These are phyloP conservation scores for Diaporthe batatas DNA, from an alignment of 2,329 filamentous ascomycete genomes.

Conservation along the genomic window DNA sequence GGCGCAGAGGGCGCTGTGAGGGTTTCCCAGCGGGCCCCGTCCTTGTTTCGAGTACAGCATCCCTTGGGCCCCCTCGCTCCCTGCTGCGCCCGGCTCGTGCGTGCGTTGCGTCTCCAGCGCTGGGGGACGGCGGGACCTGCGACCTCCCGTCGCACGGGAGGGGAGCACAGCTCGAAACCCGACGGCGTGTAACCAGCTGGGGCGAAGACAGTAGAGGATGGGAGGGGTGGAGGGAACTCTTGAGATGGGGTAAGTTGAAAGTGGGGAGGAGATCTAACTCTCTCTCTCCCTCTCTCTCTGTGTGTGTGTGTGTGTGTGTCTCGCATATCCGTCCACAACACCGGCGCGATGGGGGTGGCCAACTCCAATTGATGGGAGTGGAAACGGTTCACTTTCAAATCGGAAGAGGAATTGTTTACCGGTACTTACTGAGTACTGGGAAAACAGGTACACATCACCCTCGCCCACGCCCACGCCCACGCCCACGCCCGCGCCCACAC, in stretches of 20 bases:
- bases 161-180: conserved; percentile 37
- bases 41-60: conserved; percentile 41
- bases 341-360: no score
- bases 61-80: no score
- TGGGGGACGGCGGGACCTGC: conserved; percentile 30
- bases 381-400: neutral
- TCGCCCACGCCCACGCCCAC: no score
- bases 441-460: neutral
- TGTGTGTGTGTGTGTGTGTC: no score
- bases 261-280: neutral
- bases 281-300: neutral
- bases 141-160: conserved; percentile 27
- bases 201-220: neutral
- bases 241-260: neutral
- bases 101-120: conserved; percentile 4
- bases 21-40: conserved; percentile 14
- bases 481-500: no score
- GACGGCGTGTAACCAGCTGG: conserved; percentile 37
- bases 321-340: neutral
- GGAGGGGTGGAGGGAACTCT: neutral
- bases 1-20: neutral
- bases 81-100: conserved; percentile 29
- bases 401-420: neutral
- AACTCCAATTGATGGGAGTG: no score
- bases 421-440: neutral